phyloP scores from a whole-genome alignment of 2,329 filamentous ascomycete genomes.

The Aureobasidium zeae region DNA sequence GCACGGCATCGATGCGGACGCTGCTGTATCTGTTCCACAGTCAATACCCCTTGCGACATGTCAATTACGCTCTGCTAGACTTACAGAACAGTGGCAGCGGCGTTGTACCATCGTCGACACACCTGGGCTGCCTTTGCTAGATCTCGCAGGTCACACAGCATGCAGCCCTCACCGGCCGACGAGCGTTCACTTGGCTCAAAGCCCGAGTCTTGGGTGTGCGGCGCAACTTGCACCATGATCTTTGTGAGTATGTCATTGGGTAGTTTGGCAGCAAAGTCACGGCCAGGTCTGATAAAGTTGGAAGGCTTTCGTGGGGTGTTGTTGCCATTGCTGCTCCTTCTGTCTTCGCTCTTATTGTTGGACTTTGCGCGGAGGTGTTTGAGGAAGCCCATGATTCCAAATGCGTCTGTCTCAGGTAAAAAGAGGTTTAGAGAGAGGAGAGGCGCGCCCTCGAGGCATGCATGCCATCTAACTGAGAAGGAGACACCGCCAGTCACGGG shows the following conservation, averaged over 20 bases:
- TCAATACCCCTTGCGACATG: not conserved
- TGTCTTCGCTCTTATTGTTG: constrained; percentile 31
- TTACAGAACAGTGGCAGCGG: constrained; percentile 54
- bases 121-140: constrained; percentile 70
- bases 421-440: no score
- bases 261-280: constrained; percentile 42
- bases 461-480: no score
- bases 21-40: constrained; percentile 60
- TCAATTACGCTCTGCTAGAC: constrained; percentile 34
- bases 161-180: constrained; percentile 69
- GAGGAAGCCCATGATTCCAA: constrained; percentile 37
- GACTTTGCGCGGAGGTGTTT: constrained; percentile 40
- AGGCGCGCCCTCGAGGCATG: no score
- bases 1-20: constrained; percentile 85
- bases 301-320: constrained; percentile 17
- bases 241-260: constrained; percentile 60
- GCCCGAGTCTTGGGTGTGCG: constrained; percentile 65
- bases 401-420: constrained; percentile 1
- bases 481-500: constrained; percentile 13
- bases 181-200: constrained; percentile 79
- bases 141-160: constrained; percentile 88
- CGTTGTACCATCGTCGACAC: constrained; percentile 59
- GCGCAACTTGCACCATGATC: constrained; percentile 77
- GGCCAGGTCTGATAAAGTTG: constrained; percentile 24
- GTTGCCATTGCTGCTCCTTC: no score